phyloP scores from a whole-genome alignment of 2,329 filamentous ascomycete genomes.

The Calonectria naviculata region DNA sequence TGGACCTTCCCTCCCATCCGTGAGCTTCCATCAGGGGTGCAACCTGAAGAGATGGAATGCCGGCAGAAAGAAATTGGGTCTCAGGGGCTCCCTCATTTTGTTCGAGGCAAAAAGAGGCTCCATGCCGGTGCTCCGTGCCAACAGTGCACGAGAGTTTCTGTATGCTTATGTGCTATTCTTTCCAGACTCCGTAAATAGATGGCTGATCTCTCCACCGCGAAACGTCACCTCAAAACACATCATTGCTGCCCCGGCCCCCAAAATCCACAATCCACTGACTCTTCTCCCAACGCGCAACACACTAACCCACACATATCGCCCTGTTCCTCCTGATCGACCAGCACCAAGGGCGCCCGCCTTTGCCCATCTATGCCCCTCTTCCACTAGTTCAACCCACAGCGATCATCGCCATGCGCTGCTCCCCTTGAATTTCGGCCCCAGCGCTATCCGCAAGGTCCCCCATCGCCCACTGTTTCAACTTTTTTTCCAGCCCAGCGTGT shows the following conservation, averaged over 20 bases:
- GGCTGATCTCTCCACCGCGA: slow-evolving; percentile 13
- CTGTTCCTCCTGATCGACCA: neutral
- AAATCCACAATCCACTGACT: neutral
- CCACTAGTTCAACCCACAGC: neutral
- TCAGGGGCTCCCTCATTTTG: slow-evolving; percentile 14
- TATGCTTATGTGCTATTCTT: neutral
- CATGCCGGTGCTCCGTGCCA: slow-evolving; percentile 10
- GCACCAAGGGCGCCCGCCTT: neutral
- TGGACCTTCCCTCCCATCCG: slow-evolving; percentile 5
- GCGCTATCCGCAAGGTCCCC: slow-evolving; percentile 2
- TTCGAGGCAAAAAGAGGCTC: neutral
- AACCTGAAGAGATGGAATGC: slow-evolving; percentile 17
- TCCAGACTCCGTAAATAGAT: neutral
- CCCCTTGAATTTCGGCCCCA: slow-evolving; percentile 21
- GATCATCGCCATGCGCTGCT: slow-evolving; percentile 14
- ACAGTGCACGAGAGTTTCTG: neutral
- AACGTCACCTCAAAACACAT: slow-evolving; percentile 11
- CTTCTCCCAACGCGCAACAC: slow-evolving; percentile 9
- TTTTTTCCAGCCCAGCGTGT: neutral
- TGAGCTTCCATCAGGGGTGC: slow-evolving; percentile 7
- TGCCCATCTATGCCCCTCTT: neutral
- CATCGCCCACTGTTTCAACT: slow-evolving; percentile 2
- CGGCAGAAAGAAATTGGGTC: slow-evolving; percentile 16
- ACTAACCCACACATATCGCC: slow-evolving; percentile 10
- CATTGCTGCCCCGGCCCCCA: neutral